A percentile compares a stretch with the other conserved stretches of the same genome.
phyloP scores from a whole-genome alignment of 768 basidiomycete species.

The Mycena pura region DNA sequence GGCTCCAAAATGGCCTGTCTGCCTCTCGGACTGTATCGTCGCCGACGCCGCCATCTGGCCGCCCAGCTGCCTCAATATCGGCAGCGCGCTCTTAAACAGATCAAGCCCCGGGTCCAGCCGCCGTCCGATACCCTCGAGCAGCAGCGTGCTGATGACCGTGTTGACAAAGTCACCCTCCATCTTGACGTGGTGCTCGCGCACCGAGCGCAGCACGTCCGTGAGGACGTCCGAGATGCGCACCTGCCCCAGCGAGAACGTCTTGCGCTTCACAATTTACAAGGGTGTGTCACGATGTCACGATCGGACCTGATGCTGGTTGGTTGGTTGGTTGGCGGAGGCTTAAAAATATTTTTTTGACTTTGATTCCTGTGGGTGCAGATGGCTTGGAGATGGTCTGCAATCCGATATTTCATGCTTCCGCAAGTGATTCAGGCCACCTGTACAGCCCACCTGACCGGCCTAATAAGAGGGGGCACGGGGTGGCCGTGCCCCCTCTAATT shows the following conservation, averaged over 20 bases:
- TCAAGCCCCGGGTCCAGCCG: constrained; percentile 92
- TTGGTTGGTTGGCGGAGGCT: no score
- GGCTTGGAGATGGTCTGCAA: no score
- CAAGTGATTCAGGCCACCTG: no score
- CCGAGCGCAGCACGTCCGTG: constrained; percentile 84
- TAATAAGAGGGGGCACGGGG: no score
- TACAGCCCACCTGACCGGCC: no score
- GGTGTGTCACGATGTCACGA: no score
- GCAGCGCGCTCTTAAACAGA: constrained; percentile 93
- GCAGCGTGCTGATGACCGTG: constrained; percentile 91
- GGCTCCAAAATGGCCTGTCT: constrained; percentile 77
- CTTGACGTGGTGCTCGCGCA: constrained; percentile 93
- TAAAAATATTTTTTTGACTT: no score
- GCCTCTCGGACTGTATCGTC: constrained; percentile 57
- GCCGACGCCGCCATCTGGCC: constrained; percentile 85
- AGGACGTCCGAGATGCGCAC: constrained; percentile 96
- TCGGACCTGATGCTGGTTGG: no score
- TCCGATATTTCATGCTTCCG: no score
- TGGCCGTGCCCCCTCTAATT: no score
- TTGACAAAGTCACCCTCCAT: constrained; percentile 99
- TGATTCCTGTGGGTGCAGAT: no score
- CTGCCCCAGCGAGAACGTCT: constrained; percentile 96
- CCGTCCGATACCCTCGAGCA: constrained; percentile 95
- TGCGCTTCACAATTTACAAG: constrained; percentile 95
- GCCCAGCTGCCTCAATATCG: constrained; percentile 91